Conservation (phyloP, 305 asterid species). For the Withania somnifera region DNA sequence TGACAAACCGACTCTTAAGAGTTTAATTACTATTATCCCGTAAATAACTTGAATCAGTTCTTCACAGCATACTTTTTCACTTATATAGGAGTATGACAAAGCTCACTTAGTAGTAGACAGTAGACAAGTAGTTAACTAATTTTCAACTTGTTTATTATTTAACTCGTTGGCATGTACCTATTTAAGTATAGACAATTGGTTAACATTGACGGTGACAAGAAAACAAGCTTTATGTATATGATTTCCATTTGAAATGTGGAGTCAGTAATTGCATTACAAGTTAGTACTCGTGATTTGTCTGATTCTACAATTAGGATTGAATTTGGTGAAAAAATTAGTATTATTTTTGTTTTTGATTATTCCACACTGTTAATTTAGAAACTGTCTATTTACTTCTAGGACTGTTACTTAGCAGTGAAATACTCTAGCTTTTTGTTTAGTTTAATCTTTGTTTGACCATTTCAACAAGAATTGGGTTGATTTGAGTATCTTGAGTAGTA, state of each 20-base stretch:
- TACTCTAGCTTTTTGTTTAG: background rate
- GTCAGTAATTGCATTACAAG: background rate
- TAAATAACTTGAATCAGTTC: background rate
- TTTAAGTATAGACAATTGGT: background rate
- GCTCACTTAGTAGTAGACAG: background rate
- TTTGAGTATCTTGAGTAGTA: background rate
- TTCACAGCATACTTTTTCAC: background rate
- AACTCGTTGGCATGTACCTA: background rate
- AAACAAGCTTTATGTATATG: background rate
- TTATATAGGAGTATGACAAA: background rate
- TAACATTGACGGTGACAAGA: background rate
- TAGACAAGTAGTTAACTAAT: background rate
- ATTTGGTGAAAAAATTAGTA: background rate
- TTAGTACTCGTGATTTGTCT: background rate
- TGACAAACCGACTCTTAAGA: too few species aligned
- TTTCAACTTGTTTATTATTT: background rate
- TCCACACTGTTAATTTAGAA: conserved; percentile 17
- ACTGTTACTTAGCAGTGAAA: background rate
- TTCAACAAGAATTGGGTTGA: background rate
- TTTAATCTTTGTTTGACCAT: conserved; percentile 6
- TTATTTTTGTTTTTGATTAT: conserved; percentile 21
- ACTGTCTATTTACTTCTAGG: conserved; percentile 1
- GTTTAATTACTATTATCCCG: background rate
- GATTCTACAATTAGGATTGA: background rate
- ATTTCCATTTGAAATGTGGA: background rate